Evolutionary conservation across 176 grass and related monocot species (phyloP).

Genomic region (Paspalum notatum): DNA sequence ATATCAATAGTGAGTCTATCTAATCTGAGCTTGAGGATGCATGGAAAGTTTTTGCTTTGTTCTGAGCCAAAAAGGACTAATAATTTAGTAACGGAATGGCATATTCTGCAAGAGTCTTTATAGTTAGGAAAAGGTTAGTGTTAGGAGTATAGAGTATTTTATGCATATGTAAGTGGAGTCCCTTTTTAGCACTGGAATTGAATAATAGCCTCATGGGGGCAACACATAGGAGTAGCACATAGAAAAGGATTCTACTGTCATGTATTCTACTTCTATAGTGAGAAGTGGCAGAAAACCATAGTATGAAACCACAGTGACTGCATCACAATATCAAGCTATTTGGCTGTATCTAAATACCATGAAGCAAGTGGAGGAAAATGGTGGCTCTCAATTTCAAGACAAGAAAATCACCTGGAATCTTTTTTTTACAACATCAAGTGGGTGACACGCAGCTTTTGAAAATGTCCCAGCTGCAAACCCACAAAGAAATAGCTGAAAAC

Average conservation of each 20-base stretch:
- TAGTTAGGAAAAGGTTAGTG: background rate
- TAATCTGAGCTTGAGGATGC: background rate
- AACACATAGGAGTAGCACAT: background rate
- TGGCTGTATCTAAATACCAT: background rate
- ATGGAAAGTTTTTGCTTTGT: background rate
- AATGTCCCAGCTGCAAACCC: slow-evolving; percentile 89
- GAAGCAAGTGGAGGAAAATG: background rate
- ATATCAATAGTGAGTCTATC: background rate
- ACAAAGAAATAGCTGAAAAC: slow-evolving; percentile 94
- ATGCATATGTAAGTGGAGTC: background rate
- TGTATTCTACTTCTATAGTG: background rate
- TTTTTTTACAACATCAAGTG: slow-evolving; percentile 99
- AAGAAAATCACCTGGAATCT: slow-evolving; percentile 79
- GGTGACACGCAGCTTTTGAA: slow-evolving; percentile 82
- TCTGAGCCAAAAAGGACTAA: background rate
- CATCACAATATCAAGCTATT: background rate
- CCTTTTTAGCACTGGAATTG: background rate
- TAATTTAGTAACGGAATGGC: background rate
- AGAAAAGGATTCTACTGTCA: background rate
- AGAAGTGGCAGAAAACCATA: background rate
- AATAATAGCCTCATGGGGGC: background rate
- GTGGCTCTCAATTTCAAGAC: slow-evolving; percentile 19
- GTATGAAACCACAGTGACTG: background rate
- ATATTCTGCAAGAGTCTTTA: background rate
- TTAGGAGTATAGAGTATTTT: background rate